These are phyloP conservation scores for Phialophora chinensis DNA, from an alignment of 2,329 filamentous ascomycete species.

Conservation along the genomic window DNA sequence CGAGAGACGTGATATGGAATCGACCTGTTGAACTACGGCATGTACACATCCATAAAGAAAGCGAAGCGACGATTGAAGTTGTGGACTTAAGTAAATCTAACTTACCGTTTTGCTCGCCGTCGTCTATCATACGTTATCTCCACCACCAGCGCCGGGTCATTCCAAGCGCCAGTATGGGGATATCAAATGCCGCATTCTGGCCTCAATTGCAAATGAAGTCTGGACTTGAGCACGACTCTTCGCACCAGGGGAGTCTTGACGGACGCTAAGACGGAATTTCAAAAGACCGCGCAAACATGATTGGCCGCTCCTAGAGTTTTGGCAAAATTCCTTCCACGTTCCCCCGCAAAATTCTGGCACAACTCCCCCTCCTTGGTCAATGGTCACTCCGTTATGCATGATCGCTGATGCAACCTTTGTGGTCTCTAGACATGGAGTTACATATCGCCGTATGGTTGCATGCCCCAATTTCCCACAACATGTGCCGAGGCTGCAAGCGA, in stretches of 20 bases:
- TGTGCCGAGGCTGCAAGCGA: background rate
- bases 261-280: background rate
- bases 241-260: background rate
- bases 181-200: background rate
- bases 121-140: background rate
- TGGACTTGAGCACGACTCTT: background rate
- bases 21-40: background rate
- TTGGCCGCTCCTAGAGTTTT: background rate
- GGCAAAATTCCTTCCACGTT: background rate
- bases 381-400: background rate
- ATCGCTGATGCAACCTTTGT: background rate
- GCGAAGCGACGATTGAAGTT: background rate
- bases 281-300: background rate
- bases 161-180: background rate
- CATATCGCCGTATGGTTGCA: slow-evolving; percentile 6
- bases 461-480: background rate
- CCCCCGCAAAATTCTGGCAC: background rate
- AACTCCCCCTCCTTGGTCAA: background rate
- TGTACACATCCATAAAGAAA: too few species aligned
- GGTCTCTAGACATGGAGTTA: background rate
- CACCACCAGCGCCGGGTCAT: background rate
- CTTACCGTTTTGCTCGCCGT: background rate
- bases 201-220: background rate
- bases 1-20: background rate
- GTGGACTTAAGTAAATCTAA: background rate